phyloP scores from a whole-genome alignment of 2,329 filamentous ascomycete genomes.

The Talaromyces marneffei region DNA sequence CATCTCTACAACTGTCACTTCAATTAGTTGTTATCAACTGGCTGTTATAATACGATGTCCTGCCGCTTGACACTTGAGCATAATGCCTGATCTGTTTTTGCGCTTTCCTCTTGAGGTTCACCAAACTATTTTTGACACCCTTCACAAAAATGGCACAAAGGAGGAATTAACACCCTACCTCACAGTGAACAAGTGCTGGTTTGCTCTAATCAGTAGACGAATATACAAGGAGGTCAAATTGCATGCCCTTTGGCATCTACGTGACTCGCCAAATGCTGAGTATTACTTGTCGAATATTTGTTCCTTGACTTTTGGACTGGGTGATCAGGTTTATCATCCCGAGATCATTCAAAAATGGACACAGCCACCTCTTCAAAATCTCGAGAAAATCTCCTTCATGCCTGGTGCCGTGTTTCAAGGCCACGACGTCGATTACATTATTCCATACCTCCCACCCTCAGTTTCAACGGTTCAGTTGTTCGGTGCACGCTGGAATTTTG shows the following conservation, averaged over 20 bases:
- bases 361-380: background rate
- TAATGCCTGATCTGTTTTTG: background rate
- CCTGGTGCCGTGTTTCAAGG: background rate
- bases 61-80: background rate
- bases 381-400: background rate
- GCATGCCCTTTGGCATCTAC: background rate
- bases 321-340: background rate
- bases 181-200: constrained; percentile 1
- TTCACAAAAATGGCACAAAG: background rate
- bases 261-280: background rate
- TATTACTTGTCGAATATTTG: background rate
- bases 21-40: too few relatives aligned
- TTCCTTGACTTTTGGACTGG: background rate
- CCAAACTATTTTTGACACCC: background rate
- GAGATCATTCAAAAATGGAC: background rate
- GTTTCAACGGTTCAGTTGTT: background rate
- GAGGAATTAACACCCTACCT: background rate
- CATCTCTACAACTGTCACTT: background rate
- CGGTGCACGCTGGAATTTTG: background rate
- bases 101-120: background rate
- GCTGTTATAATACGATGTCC: background rate
- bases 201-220: background rate
- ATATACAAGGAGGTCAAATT: background rate
- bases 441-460: background rate
- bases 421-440: background rate